Base-by-base conservation (phyloP, 768 basidiomycete genomes). In the Pilatotrama ljubarskyi region DNA sequence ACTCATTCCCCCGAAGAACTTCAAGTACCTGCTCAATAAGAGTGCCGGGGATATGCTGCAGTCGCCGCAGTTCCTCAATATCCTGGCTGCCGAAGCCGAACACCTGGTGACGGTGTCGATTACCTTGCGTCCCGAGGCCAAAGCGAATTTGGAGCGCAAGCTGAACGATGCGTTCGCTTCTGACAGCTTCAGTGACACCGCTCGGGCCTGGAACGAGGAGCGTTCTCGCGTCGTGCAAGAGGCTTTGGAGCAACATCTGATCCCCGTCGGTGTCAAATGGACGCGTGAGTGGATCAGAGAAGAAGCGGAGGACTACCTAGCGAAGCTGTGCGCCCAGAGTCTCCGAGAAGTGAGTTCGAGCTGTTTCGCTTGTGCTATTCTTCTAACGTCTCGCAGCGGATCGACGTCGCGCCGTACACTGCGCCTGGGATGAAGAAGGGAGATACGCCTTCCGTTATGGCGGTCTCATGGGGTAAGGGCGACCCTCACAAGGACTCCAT, bases 391-490 rank as follows among this genome's bases (percentile, higher is more conserved):
- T 44, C 62, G 15, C 67, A 97, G 95, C 84, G 92, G 52, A 82
- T 94, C 65, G 88, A 95, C 69, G 85, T 90, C 9, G 89, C 88
- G 6, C 91, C 95, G 1, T 95, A 84, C 67, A 70, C 75, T 24
- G 82, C 83, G 5, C 73, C 78, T 0, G 81, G 82, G 7, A 84
- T 90, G 76, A 85, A 84, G 56, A 75, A 80, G 52, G 94, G 91
- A 13, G 84, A 92, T 68, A 77, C 82, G 40, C 74, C 95, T 48
- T 80, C 87, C 20, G 93, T 98, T 20, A 81, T 99, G 41, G 92
- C 95, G 3, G 73, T 96, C 57, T 96, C 95, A 7, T 95, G 93
- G 87, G 97, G 97, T 37, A 89, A 91, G 74, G 97, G 97, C 37
- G 95, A 97, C 66, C 92, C 93, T 38, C 86, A 89, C 67, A 91